Evolutionary conservation across 2,329 filamentous ascomycete species (phyloP).

Genomic region (Monosporascus ibericus): DNA sequence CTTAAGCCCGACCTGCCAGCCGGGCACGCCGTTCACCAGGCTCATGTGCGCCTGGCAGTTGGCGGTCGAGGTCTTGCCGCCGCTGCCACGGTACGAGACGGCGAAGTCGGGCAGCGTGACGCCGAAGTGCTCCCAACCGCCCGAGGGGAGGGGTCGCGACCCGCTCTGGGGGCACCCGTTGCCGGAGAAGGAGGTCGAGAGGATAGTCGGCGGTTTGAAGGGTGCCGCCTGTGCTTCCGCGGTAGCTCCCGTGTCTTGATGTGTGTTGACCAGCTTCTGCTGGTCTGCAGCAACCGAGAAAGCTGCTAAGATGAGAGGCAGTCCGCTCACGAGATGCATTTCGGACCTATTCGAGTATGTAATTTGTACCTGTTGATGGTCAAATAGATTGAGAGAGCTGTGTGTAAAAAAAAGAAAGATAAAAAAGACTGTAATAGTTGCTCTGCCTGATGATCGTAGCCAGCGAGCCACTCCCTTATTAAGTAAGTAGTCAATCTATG

Average conservation of each 20-base stretch:
- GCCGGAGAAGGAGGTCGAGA: constrained; percentile 14
- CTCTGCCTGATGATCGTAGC: no score
- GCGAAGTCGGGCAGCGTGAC: constrained; percentile 13
- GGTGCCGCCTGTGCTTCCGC: no score
- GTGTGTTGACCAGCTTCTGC: constrained; percentile 1
- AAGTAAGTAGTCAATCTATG: background rate
- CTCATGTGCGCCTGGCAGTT: constrained; percentile 17
- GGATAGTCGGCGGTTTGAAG: constrained; percentile 10
- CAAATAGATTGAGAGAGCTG: no score
- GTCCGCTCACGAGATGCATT: background rate
- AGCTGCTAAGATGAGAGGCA: constrained; percentile 1
- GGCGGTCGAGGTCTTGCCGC: constrained; percentile 7
- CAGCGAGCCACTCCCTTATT: no score
- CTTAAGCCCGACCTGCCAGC: constrained; percentile 16
- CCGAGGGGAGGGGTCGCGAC: constrained; percentile 1
- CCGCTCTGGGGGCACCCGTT: constrained; percentile 15
- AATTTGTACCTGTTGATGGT: no score
- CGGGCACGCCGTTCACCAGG: constrained; percentile 7
- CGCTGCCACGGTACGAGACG: constrained; percentile 6
- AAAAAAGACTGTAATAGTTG: no score
- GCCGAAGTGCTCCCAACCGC: constrained; percentile 11
- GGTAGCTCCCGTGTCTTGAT: no score
- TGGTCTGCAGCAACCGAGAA: background rate
- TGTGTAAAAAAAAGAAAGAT: no score
- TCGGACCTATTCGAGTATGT: background rate